These are phyloP conservation scores for Clavaria fumosa DNA, from an alignment of 768 basidiomycete genomes.

Conservation along the genomic window DNA sequence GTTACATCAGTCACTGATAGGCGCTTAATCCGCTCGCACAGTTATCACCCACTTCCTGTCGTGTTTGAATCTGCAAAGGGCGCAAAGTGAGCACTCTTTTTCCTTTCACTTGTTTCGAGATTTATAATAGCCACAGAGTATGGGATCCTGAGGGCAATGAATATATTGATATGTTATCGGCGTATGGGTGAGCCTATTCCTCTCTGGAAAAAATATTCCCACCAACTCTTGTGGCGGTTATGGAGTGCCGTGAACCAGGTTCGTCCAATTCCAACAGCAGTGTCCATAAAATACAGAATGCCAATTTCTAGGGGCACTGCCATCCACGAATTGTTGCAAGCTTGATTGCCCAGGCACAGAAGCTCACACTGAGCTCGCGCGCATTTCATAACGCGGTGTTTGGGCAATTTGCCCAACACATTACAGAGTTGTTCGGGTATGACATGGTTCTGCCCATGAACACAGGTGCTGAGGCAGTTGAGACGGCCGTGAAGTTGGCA, in stretches of 20 bases:
- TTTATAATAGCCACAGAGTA: no score
- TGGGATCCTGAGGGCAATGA: slow-evolving; percentile 93
- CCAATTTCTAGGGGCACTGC: slow-evolving; percentile 57
- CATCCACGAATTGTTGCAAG: slow-evolving; percentile 77
- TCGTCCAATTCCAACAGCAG: slow-evolving; percentile 13
- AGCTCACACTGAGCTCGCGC: slow-evolving; percentile 84
- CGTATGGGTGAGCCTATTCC: slow-evolving; percentile 67
- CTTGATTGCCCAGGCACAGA: slow-evolving; percentile 71
- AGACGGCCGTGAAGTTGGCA: slow-evolving; percentile 90
- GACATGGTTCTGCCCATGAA: slow-evolving; percentile 99
- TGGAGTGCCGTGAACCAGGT: slow-evolving; percentile 85
- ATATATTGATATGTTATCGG: slow-evolving; percentile 96
- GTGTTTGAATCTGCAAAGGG: slow-evolving; percentile 87
- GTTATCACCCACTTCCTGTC: slow-evolving; percentile 91
- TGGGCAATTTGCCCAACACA: slow-evolving; percentile 74
- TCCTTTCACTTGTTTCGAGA: slow-evolving; percentile 1
- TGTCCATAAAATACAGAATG: slow-evolving; percentile 3
- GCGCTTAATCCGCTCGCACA: slow-evolving; percentile 34
- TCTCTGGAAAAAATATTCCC: background rate
- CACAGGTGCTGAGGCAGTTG: slow-evolving; percentile 96
- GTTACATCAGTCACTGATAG: slow-evolving; percentile 17
- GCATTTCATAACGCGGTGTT: slow-evolving; percentile 94
- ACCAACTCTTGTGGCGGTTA: slow-evolving; percentile 6
- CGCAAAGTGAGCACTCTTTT: slow-evolving; percentile 51
- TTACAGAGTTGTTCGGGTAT: slow-evolving; percentile 76